Conservation (phyloP, 306 rosid genomes). For the Pyrus betulifolia region DNA sequence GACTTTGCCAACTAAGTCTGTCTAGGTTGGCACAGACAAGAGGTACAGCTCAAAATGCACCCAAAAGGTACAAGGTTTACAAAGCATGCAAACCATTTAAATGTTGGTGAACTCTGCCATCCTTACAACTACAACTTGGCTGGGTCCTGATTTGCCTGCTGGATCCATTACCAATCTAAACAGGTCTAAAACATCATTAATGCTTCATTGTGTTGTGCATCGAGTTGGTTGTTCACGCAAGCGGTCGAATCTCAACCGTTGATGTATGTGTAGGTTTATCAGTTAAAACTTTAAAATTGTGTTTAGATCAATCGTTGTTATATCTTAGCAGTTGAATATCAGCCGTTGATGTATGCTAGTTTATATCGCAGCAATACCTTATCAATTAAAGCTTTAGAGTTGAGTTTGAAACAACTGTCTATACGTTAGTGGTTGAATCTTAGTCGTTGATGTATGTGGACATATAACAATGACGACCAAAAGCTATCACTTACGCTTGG, state of each 20-base stretch:
- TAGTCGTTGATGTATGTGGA: not conserved
- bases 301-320: not conserved
- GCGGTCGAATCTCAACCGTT: not conserved
- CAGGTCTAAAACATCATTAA: not conserved
- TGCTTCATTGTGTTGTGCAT: not conserved
- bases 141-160: constrained; percentile 7
- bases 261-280: not conserved
- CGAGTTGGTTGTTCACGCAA: not conserved
- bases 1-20: not conserved
- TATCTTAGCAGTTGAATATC: too few species aligned
- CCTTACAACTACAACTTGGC: not conserved
- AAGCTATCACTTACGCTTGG: not conserved
- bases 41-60: constrained; percentile 1
- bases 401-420: too few species aligned
- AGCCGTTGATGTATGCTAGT: too few species aligned
- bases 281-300: too few species aligned
- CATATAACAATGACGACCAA: not conserved
- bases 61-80: not conserved
- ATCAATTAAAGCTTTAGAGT: too few species aligned
- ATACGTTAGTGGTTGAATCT: too few species aligned
- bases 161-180: not conserved
- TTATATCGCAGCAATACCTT: too few species aligned
- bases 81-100: not conserved
- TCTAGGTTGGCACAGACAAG: not conserved
- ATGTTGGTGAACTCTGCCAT: not conserved